Evolutionary conservation across 176 grass and related monocot species (phyloP).

Genomic region (Phragmites australis): DNA sequence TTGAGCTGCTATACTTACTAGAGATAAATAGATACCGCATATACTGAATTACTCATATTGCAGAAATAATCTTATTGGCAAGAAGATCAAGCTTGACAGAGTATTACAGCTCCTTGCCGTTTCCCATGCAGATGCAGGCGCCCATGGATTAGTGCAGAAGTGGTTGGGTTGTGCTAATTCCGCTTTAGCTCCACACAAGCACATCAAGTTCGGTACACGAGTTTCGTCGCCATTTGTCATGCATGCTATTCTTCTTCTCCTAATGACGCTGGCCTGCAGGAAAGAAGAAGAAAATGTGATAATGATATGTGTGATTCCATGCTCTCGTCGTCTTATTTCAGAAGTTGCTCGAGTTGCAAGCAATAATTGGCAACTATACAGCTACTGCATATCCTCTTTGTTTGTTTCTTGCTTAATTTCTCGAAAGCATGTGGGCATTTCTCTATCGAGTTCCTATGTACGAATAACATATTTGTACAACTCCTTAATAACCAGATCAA

Average conservation of each 20-base stretch:
- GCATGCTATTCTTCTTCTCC: not conserved
- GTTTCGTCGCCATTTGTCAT: slow-evolving; percentile 11
- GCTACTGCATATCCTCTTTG: not conserved
- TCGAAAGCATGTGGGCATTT: too few species aligned
- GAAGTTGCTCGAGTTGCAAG: slow-evolving; percentile 33
- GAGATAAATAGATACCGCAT: not conserved
- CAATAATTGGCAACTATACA: not conserved
- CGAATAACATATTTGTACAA: too few species aligned
- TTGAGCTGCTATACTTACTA: not conserved
- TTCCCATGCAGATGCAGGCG: not conserved
- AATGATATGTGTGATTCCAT: slow-evolving; percentile 48
- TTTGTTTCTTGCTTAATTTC: not conserved
- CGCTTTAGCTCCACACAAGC: slow-evolving; percentile 9
- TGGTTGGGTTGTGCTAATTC: slow-evolving; percentile 20
- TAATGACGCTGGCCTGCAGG: not conserved
- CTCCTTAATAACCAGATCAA: too few species aligned
- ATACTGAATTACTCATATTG: not conserved
- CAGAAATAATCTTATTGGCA: not conserved
- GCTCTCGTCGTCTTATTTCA: slow-evolving; percentile 61
- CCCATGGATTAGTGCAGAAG: slow-evolving; percentile 9
- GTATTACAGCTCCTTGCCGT: not conserved
- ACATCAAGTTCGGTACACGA: slow-evolving; percentile 44
- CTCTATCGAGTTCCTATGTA: too few species aligned
- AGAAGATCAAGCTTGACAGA: not conserved
- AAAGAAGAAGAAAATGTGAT: slow-evolving; percentile 44